A percentile compares a stretch with the other conserved stretches of the same genome.
Evolutionary conservation across 805 yeast genomes (phyloP).

Genomic region (Alloascoidea africana): DNA sequence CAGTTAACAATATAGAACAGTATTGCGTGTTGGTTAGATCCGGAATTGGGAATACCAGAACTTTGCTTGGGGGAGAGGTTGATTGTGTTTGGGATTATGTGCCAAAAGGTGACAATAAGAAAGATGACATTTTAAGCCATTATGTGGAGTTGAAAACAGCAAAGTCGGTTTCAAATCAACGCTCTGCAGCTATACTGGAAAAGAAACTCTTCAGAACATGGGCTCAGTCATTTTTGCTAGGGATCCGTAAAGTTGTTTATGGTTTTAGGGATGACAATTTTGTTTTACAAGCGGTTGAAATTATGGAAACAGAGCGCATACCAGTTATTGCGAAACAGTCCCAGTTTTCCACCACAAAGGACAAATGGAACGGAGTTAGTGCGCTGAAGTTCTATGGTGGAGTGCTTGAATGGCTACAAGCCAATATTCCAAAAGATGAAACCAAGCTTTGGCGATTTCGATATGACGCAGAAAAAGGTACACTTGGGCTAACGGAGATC

Average conservation of each 20-base stretch:
- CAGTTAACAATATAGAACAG: slow-evolving; percentile 62
- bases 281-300: slow-evolving; percentile 54
- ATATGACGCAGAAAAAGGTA: slow-evolving; percentile 39
- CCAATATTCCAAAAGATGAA: slow-evolving; percentile 37
- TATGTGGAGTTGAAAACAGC: slow-evolving; percentile 80
- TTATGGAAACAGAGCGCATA: slow-evolving; percentile 60
- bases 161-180: slow-evolving; percentile 34
- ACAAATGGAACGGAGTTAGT: slow-evolving; percentile 55
- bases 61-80: slow-evolving; percentile 78
- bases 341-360: slow-evolving; percentile 20
- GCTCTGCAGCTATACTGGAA: slow-evolving; percentile 54
- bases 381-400: slow-evolving; percentile 82
- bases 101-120: slow-evolving; percentile 24
- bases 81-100: slow-evolving; percentile 81
- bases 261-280: slow-evolving; percentile 76
- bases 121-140: slow-evolving; percentile 40
- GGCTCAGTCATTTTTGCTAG: slow-evolving; percentile 88
- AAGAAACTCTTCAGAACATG: slow-evolving; percentile 66
- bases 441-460: slow-evolving; percentile 34
- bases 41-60: slow-evolving; percentile 59
- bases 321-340: slow-evolving; percentile 52
- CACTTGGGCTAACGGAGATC: slow-evolving; percentile 36
- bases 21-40: slow-evolving; percentile 70
- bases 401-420: slow-evolving; percentile 60
- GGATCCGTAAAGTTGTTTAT: slow-evolving; percentile 65